Evolutionary conservation across 2,329 filamentous ascomycete genomes (phyloP).

Genomic region (Elsinoe perseae): DNA sequence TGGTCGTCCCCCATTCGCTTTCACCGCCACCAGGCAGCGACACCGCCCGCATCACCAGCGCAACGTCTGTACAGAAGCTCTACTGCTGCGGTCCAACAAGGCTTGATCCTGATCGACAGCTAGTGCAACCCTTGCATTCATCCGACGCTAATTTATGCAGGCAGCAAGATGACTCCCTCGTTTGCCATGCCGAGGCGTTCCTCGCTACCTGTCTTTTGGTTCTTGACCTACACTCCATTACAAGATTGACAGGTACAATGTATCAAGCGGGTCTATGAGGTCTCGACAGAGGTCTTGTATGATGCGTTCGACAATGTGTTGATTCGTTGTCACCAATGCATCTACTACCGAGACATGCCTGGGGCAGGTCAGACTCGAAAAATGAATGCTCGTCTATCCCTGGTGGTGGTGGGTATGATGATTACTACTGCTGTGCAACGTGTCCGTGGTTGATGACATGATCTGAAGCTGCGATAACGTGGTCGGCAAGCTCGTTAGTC

Average conservation of each 20-base stretch:
- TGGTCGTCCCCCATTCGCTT: background rate
- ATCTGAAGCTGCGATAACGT: no score
- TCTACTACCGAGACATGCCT: background rate
- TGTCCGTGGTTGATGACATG: no score
- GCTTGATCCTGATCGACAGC: slow-evolving; percentile 3
- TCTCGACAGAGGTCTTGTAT: background rate
- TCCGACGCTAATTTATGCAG: slow-evolving; percentile 4
- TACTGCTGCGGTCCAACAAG: slow-evolving; percentile 11
- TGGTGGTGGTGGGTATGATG: no score
- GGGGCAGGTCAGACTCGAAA: no score
- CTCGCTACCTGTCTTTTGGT: slow-evolving; percentile 13
- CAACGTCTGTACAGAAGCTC: slow-evolving; percentile 7
- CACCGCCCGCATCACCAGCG: slow-evolving; percentile 5
- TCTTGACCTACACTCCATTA: slow-evolving; percentile 1
- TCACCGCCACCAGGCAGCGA: slow-evolving; percentile 1
- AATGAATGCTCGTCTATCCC: no score
- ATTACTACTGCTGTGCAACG: no score
- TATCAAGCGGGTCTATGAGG: background rate
- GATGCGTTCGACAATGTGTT: background rate
- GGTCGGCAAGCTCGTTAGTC: no score
- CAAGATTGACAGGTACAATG: background rate
- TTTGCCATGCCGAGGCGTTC: slow-evolving; percentile 11
- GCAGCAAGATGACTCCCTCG: slow-evolving; percentile 12
- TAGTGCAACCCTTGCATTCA: slow-evolving; percentile 9
- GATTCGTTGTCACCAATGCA: background rate